Conservation (phyloP, 768 basidiomycete species). For the Lactarius indigo region DNA sequence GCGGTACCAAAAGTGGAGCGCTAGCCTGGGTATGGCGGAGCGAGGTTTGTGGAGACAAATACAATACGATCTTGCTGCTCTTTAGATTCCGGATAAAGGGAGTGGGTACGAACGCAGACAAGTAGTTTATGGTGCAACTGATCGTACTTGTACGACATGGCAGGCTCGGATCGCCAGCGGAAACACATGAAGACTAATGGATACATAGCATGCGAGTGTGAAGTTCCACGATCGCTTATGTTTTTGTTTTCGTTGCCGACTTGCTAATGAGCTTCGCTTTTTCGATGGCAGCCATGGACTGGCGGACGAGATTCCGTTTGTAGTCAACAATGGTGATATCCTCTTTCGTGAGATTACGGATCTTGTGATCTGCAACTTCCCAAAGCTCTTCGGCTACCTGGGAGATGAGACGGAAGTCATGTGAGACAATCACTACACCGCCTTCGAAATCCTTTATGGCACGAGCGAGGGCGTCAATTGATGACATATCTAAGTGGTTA, state of each 20-base stretch:
- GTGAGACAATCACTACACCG: constrained; percentile 98
- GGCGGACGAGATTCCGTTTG: constrained; percentile 80
- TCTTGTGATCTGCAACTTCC: constrained; percentile 95
- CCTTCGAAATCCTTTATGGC: constrained; percentile 98
- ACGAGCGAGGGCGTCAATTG: constrained; percentile 90
- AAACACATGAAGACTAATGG: constrained; percentile 11
- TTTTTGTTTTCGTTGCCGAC: constrained; percentile 65
- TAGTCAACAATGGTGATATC: constrained; percentile 93
- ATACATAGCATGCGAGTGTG: constrained; percentile 9
- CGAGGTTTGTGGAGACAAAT: not conserved
- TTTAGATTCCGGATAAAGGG: not conserved
- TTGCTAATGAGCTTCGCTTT: constrained; percentile 94
- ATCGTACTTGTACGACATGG: not conserved
- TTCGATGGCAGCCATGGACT: constrained; percentile 84
- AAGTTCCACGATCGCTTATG: constrained; percentile 35
- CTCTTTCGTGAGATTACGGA: constrained; percentile 85
- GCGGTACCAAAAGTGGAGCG: not conserved
- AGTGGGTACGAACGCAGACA: not conserved
- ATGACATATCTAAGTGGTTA: constrained; percentile 97
- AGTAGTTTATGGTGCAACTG: not conserved
- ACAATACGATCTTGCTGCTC: not conserved
- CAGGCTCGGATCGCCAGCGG: not conserved
- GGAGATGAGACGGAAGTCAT: constrained; percentile 98
- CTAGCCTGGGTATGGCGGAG: not conserved
- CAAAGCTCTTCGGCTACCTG: constrained; percentile 99